phyloP scores from a whole-genome alignment of 2,329 filamentous ascomycete genomes.

The Arthroderma uncinatum region DNA sequence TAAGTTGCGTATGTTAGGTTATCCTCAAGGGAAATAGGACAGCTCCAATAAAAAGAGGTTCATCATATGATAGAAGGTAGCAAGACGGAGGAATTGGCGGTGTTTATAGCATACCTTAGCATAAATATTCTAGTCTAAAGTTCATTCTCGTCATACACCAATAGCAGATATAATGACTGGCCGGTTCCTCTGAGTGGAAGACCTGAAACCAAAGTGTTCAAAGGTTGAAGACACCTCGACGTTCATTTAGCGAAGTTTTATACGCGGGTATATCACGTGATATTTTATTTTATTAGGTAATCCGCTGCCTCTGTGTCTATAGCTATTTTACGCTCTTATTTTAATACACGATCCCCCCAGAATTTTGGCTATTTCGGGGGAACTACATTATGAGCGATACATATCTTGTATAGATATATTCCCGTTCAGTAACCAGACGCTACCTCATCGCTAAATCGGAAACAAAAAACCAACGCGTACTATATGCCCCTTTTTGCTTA shows the following conservation, averaged over 20 bases:
- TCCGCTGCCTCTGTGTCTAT: background rate
- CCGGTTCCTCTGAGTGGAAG: background rate
- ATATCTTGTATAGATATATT: background rate
- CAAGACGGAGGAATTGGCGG: background rate
- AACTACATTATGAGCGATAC: background rate
- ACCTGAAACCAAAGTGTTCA: background rate
- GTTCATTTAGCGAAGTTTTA: conserved; percentile 1
- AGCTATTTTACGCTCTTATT: background rate
- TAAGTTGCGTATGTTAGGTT: conserved; percentile 25
- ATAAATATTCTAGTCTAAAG: background rate
- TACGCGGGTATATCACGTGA: background rate
- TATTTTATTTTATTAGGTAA: background rate
- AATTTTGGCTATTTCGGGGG: background rate
- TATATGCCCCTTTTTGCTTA: background rate
- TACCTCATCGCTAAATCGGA: background rate
- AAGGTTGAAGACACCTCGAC: background rate
- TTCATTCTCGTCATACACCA: background rate
- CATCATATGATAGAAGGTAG: conserved; percentile 40
- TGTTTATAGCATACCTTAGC: background rate
- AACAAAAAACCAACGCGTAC: background rate
- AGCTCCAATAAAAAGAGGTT: conserved; percentile 61
- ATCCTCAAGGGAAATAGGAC: conserved; percentile 57
- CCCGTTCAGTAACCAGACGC: background rate
- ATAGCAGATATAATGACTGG: background rate
- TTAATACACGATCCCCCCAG: background rate